phyloP scores from a whole-genome alignment of 306 rosid species.

The Argentina anserina region DNA sequence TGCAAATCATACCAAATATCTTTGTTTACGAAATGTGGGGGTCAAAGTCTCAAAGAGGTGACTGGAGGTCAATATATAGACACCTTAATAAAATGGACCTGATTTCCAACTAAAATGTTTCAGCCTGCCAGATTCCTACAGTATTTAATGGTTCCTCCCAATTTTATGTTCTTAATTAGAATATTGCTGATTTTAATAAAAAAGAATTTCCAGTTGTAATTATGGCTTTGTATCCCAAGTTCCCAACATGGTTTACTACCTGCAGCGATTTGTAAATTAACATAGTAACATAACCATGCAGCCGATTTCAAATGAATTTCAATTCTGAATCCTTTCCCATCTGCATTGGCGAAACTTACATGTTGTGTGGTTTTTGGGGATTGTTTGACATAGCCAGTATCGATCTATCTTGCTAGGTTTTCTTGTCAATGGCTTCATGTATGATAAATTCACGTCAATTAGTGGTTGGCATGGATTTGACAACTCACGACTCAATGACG shows the following conservation, averaged over 20 bases:
- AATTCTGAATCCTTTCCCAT: background rate
- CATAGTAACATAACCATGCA: background rate
- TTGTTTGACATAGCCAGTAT: constrained; percentile 6
- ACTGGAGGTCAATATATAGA: constrained; percentile 28
- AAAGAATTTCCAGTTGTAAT: background rate
- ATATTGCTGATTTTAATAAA: background rate
- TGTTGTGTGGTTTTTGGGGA: background rate
- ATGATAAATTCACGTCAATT: constrained; percentile 11
- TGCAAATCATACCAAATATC: background rate
- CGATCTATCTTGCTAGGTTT: background rate
- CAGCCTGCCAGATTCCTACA: background rate
- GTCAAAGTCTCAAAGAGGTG: constrained; percentile 38
- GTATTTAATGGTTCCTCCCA: background rate
- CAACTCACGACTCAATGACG: constrained; percentile 7
- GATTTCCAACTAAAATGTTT: constrained; percentile 20
- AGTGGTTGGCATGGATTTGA: constrained; percentile 32
- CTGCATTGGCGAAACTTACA: background rate
- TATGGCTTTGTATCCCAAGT: background rate
- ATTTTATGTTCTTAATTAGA: background rate
- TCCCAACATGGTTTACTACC: background rate
- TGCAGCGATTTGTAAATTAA: background rate
- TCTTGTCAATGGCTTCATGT: background rate
- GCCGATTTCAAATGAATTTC: background rate
- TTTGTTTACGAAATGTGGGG: constrained; percentile 2
- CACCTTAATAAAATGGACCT: constrained; percentile 6